Conservation (phyloP, 2,329 filamentous ascomycete genomes). For the Ilyonectria sp. region DNA sequence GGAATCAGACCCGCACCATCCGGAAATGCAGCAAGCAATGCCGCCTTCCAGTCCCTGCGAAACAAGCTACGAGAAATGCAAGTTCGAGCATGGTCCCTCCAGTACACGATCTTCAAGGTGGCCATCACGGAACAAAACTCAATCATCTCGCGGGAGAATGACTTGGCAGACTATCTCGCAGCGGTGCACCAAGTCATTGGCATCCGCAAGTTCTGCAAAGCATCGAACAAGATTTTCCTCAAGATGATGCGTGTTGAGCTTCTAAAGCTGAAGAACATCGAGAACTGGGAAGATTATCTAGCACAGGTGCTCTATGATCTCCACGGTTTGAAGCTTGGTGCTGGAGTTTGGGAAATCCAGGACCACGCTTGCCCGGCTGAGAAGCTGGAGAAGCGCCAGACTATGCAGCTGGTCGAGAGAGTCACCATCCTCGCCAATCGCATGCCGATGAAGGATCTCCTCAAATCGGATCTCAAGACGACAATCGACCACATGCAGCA, state of each 20-base stretch:
- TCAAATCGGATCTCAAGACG: constrained; percentile 90
- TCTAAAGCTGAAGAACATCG: constrained; percentile 80
- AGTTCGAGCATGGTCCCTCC: constrained; percentile 88
- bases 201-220: constrained; percentile 86
- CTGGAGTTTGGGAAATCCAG: constrained; percentile 75
- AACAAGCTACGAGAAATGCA: constrained; percentile 89
- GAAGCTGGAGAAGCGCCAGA: constrained; percentile 84
- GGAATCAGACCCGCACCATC: constrained; percentile 77
- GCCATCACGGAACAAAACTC: constrained; percentile 78
- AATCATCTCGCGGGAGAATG: constrained; percentile 78
- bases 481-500: constrained; percentile 96
- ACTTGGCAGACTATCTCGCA: constrained; percentile 84
- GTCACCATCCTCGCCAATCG: constrained; percentile 85
- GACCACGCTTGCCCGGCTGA: constrained; percentile 88
- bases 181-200: constrained; percentile 89
- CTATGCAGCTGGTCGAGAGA: constrained; percentile 86
- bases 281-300: constrained; percentile 89
- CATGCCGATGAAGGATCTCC: constrained; percentile 90
- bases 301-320: constrained; percentile 88
- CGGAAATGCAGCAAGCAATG: constrained; percentile 68
- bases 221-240: constrained; percentile 88
- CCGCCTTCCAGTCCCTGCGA: constrained; percentile 68
- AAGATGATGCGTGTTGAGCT: constrained; percentile 92
- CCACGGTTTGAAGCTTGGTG: constrained; percentile 83
- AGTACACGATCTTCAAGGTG: constrained; percentile 85